Evolutionary conservation across 148 eudicot genomes (phyloP), one percentile per base, ranked within the genome.

Genomic region (Fagopyrum homotropicum): DNA sequence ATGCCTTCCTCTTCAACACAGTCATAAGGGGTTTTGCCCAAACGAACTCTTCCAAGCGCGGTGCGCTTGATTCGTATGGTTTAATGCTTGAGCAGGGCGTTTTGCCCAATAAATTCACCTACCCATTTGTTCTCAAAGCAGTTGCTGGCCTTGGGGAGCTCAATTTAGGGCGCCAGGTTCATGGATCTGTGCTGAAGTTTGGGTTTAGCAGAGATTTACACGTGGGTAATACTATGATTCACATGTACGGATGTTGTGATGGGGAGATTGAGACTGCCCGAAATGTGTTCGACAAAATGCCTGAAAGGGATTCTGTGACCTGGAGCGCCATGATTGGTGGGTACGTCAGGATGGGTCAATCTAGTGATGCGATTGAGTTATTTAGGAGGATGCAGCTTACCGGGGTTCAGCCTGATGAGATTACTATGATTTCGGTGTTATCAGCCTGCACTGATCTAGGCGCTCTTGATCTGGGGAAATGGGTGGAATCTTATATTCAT

Each of bases 251-350:
- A 2, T 72, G 90, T 46, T 79, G 90, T 64, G 74, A 46, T 22
- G 81, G 82, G 5, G 87, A 86, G 45, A 16, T 83, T 73, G 79
- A 48, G 77, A 69, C 71, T 76, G 97, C 82, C 0, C 80, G 85
- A 26, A 79, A 74, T 78, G 61, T 88, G 89, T 90, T 90, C 7
- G 95, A 88, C 80, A 86, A 84, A 87, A 88, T 88, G 93, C 66
- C 84, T 43, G 70, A 82, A n/a, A 30, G 60, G 14, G 86, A 80
- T 78, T 75, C 85, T 0, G 87, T 90, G 12, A 73, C 83, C 0
- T 84, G 88, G 92, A 88, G 88, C 57, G 87, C 83, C 56, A 75
- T 90, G 89, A 86, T 91, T 72, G 87, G 91, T 50, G 91, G 83
- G 76, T 86, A 80, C 71, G 82, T 82, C 45, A 83, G 86, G 73